Conservation (phyloP, 345 rosid species). For the Lumnitzera racemosa region DNA sequence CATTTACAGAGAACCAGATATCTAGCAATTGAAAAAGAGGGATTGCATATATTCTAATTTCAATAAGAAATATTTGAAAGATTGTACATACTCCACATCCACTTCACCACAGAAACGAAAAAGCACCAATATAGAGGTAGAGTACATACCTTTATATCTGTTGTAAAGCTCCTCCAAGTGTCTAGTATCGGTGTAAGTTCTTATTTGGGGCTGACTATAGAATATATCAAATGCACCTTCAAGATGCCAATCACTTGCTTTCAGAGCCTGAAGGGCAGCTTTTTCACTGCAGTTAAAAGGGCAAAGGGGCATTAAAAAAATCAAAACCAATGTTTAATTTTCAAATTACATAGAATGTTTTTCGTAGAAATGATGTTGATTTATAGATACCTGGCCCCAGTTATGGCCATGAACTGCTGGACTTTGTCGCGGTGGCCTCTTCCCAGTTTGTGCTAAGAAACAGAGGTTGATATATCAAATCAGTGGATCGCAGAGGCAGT, state of each 20-base stretch:
- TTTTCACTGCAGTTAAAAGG: constrained; percentile 60
- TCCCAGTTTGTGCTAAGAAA: constrained; percentile 62
- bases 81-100: neutral
- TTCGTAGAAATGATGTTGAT: constrained; percentile 3
- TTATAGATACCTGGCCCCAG: constrained; percentile 64
- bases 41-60: too few relatives aligned
- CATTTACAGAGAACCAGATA: too few relatives aligned
- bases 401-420: constrained; percentile 80
- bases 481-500: neutral
- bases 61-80: too few relatives aligned
- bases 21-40: too few relatives aligned
- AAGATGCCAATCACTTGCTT: constrained; percentile 89
- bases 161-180: constrained; percentile 91
- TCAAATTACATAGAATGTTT: neutral
- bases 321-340: neutral
- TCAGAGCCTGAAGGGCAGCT: constrained; percentile 73
- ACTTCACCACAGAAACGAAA: neutral
- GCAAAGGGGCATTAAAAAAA: neutral
- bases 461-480: neutral
- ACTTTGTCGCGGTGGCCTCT: constrained; percentile 86
- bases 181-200: constrained; percentile 60
- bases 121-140: too few relatives aligned
- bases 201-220: constrained; percentile 77
- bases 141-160: constrained; percentile 67
- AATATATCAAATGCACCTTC: constrained; percentile 93